Evolutionary conservation across 78 protist genomes (phyloP).

Genomic region (Pigoraptor vietnamica): DNA sequence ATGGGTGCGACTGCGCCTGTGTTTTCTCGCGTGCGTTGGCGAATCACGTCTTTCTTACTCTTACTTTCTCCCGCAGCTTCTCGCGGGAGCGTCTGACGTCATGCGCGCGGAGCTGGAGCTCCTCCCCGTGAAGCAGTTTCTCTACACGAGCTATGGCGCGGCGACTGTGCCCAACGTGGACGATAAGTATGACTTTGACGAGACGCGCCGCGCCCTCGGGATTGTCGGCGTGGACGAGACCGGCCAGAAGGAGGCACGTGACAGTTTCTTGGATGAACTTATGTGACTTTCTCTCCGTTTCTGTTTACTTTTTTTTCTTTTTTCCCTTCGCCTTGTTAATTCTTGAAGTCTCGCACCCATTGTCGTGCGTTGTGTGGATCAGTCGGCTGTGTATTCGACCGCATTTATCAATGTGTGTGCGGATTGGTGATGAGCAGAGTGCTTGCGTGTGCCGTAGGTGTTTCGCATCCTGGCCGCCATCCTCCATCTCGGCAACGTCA

Average conservation of each 20-base stretch:
- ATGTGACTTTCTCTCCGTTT: too few species aligned
- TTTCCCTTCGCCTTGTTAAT: too few species aligned
- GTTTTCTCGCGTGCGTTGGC: too few species aligned
- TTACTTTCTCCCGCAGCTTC: too few species aligned
- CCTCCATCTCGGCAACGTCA: not conserved
- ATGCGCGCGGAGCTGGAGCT: not conserved
- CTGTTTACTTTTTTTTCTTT: too few species aligned
- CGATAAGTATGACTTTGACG: slow-evolving; percentile 2
- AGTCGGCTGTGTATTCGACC: not conserved
- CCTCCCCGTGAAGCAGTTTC: not conserved
- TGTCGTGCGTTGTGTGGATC: not conserved
- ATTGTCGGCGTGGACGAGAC: not conserved
- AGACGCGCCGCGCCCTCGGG: not conserved
- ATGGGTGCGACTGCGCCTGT: too few species aligned
- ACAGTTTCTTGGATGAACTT: not conserved
- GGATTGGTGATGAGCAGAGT: not conserved
- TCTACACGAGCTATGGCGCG: not conserved
- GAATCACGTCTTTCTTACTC: too few species aligned
- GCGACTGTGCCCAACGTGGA: not conserved
- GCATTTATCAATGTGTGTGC: not conserved
- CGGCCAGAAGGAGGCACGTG: not conserved
- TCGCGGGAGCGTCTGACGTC: not conserved
- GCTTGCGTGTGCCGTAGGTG: not conserved
- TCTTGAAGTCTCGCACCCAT: too few species aligned
- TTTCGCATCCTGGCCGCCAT: not conserved